phyloP scores from a whole-genome alignment of 1,139 yeast species.

The Suhomyces kunorum region DNA sequence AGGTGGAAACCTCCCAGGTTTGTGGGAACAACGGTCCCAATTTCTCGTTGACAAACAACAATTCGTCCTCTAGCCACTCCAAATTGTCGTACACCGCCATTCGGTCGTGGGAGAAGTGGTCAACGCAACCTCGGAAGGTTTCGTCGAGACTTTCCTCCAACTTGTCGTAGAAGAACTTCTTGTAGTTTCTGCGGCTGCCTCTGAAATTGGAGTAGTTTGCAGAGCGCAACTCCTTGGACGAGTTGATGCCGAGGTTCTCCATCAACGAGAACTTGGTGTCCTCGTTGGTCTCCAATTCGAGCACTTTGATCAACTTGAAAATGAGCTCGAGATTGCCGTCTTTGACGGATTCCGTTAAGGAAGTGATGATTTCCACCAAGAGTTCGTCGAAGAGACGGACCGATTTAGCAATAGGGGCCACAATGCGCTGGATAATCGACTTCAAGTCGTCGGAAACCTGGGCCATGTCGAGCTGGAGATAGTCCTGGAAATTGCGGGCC shows the following conservation, averaged over 20 bases:
- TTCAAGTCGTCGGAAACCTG: conserved; percentile 68
- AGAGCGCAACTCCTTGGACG: conserved; percentile 20
- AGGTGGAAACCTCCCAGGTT: conserved; percentile 70
- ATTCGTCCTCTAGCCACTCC: conserved; percentile 84
- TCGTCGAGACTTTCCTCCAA: conserved; percentile 63
- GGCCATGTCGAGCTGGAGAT: conserved; percentile 55
- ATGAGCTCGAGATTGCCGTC: conserved; percentile 68
- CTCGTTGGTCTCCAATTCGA: conserved; percentile 78
- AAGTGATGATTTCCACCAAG: conserved; percentile 61
- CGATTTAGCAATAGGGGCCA: conserved; percentile 50
- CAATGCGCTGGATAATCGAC: conserved; percentile 63
- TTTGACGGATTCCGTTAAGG: conserved; percentile 68
- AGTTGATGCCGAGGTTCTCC: conserved; percentile 39
- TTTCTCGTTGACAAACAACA: conserved; percentile 61
- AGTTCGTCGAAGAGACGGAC: conserved; percentile 65
- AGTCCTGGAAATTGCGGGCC: conserved; percentile 79
- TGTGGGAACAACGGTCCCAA: conserved; percentile 62
- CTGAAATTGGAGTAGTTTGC: conserved; percentile 39
- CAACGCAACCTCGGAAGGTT: conserved; percentile 65
- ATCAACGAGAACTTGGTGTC: conserved; percentile 65
- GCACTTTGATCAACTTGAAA: conserved; percentile 69
- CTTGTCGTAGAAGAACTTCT: conserved; percentile 60
- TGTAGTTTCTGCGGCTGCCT: conserved; percentile 60
- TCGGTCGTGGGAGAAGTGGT: conserved; percentile 54
- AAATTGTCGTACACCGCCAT: conserved; percentile 68